Evolutionary conservation across 2,329 filamentous ascomycete genomes (phyloP), one percentile per base, ranked within the genome.

Genomic region (Alternaria atra): DNA sequence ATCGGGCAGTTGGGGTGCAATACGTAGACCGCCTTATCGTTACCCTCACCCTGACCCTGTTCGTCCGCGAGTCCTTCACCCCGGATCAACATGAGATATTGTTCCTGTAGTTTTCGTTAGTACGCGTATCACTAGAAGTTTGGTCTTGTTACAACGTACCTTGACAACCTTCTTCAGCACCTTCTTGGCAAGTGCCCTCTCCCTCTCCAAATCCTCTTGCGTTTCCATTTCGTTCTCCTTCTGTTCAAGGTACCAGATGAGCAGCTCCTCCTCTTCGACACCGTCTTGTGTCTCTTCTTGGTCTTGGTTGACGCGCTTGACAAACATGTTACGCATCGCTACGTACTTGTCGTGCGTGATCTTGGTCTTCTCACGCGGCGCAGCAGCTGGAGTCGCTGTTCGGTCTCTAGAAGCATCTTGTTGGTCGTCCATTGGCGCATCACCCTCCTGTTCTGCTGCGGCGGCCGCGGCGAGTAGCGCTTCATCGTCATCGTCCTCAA

Each of bases 321-420:
- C 91, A 47, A 99, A 84, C 73, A 92, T 81, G 77, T 97, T 97
- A 60, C 97, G 87, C 78, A 98, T 97, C 73, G 87, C 86, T 77
- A 94, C 91, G 80, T 97, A 99, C 80, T 97, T 95, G 73, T 98
- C 94, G 73, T 96, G 96, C 4, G 93, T 96, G 75, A 99, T 94
- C 73, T 93, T 95, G 55, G 92, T 95, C 81, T 91, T 93, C 69
- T 85, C 83, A 51, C 83, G 82, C 23, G 71, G 75, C 34, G 55
- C 52, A 29, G 53, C 63, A 25, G 78, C 80, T 55, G 80, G 81
- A 25, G 73, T 80, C 44, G 56, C 80, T 76, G 35, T 73, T 35
- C 66, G 64, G 15, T 65, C 70, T 52, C 66, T 54, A 80, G 61
- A 42, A 20, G 80, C 80, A 20, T 48, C 80, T 80, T 40, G 81